These are phyloP conservation scores for Cyclotella baltica DNA, from an alignment of 108 stramenopile species.

Conservation along the genomic window DNA sequence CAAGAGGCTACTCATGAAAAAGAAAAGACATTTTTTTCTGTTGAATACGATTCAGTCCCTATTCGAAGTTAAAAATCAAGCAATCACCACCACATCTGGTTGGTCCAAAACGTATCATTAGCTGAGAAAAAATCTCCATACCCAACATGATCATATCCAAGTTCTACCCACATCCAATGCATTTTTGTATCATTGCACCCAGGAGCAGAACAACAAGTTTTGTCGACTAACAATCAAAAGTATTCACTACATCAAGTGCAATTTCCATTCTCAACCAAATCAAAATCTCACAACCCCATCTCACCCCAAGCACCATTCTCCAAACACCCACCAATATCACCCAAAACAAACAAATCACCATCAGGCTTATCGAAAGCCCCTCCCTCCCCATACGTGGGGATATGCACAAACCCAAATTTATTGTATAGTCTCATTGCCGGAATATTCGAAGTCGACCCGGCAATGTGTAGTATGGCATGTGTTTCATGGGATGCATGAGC, in stretches of 20 bases:
- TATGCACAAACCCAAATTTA: conserved; percentile 35
- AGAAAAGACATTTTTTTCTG: too few relatives aligned
- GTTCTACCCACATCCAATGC: too few relatives aligned
- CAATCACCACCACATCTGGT: too few relatives aligned
- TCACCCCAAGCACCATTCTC: conserved; percentile 31
- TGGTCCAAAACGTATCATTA: too few relatives aligned
- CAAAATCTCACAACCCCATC: conserved; percentile 1
- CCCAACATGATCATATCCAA: too few relatives aligned
- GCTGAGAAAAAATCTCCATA: too few relatives aligned
- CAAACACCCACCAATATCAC: conserved; percentile 37
- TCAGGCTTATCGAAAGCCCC: conserved; percentile 43
- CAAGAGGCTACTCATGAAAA: too few relatives aligned
- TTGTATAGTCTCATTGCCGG: conserved; percentile 39
- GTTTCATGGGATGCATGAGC: conserved; percentile 11
- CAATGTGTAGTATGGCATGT: conserved; percentile 45
- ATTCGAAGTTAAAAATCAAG: too few relatives aligned
- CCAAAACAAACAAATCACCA: conserved; percentile 43
- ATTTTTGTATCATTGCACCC: too few relatives aligned
- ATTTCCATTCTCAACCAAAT: neutral
- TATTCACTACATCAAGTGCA: neutral
- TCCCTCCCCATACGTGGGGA: conserved; percentile 28
- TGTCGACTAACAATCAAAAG: too few relatives aligned
- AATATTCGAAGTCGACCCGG: conserved; percentile 32
- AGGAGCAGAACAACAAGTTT: too few relatives aligned
- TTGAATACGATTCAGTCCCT: too few relatives aligned